Conservation (phyloP, 2,329 filamentous ascomycete genomes). For the Passalora sequoiae region DNA sequence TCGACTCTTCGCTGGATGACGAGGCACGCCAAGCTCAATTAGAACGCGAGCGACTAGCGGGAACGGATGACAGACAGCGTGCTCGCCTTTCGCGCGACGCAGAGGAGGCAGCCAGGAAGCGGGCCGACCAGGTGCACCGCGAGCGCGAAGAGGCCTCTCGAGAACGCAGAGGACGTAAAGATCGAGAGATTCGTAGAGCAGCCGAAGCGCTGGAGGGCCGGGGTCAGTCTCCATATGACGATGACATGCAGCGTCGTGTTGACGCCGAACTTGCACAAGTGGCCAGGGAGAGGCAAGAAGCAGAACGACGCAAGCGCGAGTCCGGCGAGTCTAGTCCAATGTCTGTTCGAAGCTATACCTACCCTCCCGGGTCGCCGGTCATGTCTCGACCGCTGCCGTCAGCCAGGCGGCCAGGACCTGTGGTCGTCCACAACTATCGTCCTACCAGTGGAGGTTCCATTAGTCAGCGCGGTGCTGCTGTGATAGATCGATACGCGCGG, state of each 20-base stretch:
- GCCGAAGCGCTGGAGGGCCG: neutral
- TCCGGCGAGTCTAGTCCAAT: neutral
- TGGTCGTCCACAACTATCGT: conserved; percentile 2
- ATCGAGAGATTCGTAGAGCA: neutral
- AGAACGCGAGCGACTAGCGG: conserved; percentile 1
- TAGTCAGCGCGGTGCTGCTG: conserved; percentile 2
- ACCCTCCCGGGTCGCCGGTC: neutral
- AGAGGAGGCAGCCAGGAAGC: conserved; percentile 1
- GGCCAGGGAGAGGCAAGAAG: neutral
- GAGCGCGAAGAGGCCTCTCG: conserved; percentile 1
- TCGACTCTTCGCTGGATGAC: conserved; percentile 1
- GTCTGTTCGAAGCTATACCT: conserved; percentile 2
- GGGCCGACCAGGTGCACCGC: neutral
- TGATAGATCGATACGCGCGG: conserved; percentile 5
- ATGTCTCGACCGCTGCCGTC: neutral
- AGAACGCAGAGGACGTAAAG: conserved; percentile 1
- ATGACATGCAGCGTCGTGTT: neutral
- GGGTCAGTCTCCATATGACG: neutral
- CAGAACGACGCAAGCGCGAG: neutral
- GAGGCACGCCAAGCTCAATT: neutral
- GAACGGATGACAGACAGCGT: neutral
- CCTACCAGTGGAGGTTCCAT: conserved; percentile 1
- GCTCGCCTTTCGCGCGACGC: conserved; percentile 6
- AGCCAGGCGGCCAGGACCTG: neutral
- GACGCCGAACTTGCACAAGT: conserved; percentile 2